Percentiles rank a stretch among this genome's conserved stretches.
These are phyloP conservation scores for carrot (Daucus carota) DNA, from an alignment of 129 eudicot genomes.

Conservation along the genomic window DH1_v3.0 NC_030384.2:41223001-41223500, in stretches of 20 bases:
- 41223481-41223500: constrained; percentile 39
- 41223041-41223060: neutral
- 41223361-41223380: neutral
- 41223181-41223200: neutral
- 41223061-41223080: neutral
- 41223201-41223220: neutral
- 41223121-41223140: neutral
- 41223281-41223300: neutral
- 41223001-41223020: neutral
- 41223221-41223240: neutral
- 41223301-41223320: neutral
- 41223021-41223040: neutral
- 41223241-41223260: neutral
- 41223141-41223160: neutral
- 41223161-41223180: neutral
- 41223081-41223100: neutral
- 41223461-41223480: constrained; percentile 51
- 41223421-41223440: constrained; percentile 70
- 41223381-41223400: constrained; percentile 13
- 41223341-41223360: neutral
- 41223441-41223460: constrained; percentile 65
- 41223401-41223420: constrained; percentile 21
- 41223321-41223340: neutral
- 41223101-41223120: neutral
- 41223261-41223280: neutral